phyloP scores from a whole-genome alignment of 352 stramenopile genomes.

The Halophytophthora batemanensis region DNA sequence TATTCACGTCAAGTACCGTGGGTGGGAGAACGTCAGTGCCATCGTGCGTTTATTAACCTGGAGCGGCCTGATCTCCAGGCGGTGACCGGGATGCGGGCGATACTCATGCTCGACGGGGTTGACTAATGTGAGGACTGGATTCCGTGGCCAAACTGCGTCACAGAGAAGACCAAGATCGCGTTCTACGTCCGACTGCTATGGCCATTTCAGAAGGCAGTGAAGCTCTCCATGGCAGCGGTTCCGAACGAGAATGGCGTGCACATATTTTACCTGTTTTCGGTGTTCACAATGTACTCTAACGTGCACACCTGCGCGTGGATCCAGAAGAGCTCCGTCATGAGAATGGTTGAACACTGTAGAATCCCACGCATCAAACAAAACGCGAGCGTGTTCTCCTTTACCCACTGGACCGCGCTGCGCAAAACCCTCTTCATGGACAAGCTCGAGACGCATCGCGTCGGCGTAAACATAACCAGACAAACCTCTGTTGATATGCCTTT shows the following conservation, averaged over 20 bases:
- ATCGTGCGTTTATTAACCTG: conserved; percentile 7
- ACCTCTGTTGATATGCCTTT: background rate
- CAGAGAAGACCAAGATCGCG: conserved; percentile 1
- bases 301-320: conserved; percentile 8
- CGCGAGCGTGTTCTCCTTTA: background rate
- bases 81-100: conserved; percentile 2
- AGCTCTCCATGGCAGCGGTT: conserved; percentile 5
- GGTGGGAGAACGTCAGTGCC: background rate
- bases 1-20: conserved; percentile 3
- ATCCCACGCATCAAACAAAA: background rate
- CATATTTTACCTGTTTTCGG: conserved; percentile 11
- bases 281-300: background rate
- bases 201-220: conserved; percentile 8
- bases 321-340: background rate
- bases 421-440: background rate
- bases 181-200: conserved; percentile 11
- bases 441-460: conserved; percentile 1
- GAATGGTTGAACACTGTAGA: background rate
- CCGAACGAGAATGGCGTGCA: conserved; percentile 4
- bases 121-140: conserved; percentile 6
- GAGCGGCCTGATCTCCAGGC: background rate
- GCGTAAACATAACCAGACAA: background rate
- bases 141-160: conserved; percentile 8
- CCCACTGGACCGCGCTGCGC: conserved; percentile 1
- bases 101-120: conserved; percentile 5